Percentiles rank a stretch among this genome's conserved stretches.
Conservation (phyloP, 1,284 basidiomycete species). For the Trametes pubescens region DNA sequence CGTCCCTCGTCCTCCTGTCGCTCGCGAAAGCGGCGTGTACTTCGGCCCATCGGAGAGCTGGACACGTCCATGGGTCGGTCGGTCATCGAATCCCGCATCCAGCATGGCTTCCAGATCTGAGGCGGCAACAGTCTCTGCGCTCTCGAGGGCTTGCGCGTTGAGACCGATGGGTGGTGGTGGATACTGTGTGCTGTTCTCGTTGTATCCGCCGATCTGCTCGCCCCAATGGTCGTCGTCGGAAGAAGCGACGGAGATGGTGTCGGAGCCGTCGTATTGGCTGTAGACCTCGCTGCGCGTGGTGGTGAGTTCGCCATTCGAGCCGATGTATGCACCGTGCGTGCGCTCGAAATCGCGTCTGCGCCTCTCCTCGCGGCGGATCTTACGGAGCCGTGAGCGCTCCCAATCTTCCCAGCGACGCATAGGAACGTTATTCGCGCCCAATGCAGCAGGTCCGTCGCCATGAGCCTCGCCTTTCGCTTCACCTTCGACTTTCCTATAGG, state of each 20-base stretch:
- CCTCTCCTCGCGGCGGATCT: constrained; percentile 89
- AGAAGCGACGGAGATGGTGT: constrained; percentile 80
- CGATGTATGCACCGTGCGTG: constrained; percentile 70
- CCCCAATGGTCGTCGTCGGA: constrained; percentile 97
- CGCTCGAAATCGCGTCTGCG: constrained; percentile 84
- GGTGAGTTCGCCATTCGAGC: constrained; percentile 67
- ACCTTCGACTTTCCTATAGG: constrained; percentile 88
- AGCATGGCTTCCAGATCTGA: constrained; percentile 90
- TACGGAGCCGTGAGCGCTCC: constrained; percentile 96
- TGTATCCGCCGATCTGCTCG: constrained; percentile 85
- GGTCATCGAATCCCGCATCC: constrained; percentile 86
- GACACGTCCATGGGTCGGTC: constrained; percentile 50
- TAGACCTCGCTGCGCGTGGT: constrained; percentile 60
- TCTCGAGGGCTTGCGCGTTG: constrained; percentile 54
- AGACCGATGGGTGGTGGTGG: constrained; percentile 86
- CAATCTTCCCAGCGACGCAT: constrained; percentile 98
- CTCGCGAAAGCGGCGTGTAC: constrained; percentile 63
- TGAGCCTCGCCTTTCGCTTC: constrained; percentile 84
- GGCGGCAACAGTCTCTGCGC: constrained; percentile 71
- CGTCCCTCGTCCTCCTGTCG: constrained; percentile 46
- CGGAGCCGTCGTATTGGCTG: constrained; percentile 76
- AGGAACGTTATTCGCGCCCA: constrained; percentile 75
- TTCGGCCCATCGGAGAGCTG: constrained; percentile 64
- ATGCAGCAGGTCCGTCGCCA: constrained; percentile 68
- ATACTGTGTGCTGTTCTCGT: constrained; percentile 82